These are phyloP conservation scores for Botrytis hyacinthi DNA, from an alignment of 2,329 filamentous ascomycete species.

Conservation along the genomic window DNA sequence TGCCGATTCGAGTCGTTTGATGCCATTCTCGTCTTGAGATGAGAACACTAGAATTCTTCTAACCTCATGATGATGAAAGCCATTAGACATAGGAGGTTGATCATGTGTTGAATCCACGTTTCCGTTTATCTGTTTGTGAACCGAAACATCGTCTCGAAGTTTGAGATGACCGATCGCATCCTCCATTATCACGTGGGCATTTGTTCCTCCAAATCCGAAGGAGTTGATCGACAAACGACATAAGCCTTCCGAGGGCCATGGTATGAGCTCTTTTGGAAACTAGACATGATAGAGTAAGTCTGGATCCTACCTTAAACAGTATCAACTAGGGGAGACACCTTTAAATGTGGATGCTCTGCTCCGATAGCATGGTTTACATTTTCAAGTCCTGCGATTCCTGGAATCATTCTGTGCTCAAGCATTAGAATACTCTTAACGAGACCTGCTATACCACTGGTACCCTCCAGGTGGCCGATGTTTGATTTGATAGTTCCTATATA, in stretches of 20 bases:
- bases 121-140: not conserved
- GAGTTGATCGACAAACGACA: slow-evolving; percentile 29
- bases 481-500: slow-evolving; percentile 32
- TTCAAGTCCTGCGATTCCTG: slow-evolving; percentile 34
- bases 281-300: slow-evolving; percentile 32
- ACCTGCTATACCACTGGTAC: slow-evolving; percentile 34
- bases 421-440: slow-evolving; percentile 35
- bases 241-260: slow-evolving; percentile 21
- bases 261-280: slow-evolving; percentile 2
- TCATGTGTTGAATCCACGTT: no score
- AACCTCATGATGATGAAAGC: not conserved
- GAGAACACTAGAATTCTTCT: not conserved
- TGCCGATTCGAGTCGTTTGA: not conserved
- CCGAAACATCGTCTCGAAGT: not conserved
- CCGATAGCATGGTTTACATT: slow-evolving; percentile 39
- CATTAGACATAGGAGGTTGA: not conserved
- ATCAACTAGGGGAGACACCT: slow-evolving; percentile 24
- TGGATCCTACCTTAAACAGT: not conserved
- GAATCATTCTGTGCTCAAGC: slow-evolving; percentile 35
- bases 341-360: slow-evolving; percentile 7
- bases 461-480: slow-evolving; percentile 35
- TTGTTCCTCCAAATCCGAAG: slow-evolving; percentile 34
- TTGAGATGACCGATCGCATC: slow-evolving; percentile 11
- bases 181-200: slow-evolving; percentile 26
- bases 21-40: not conserved